phyloP scores from a whole-genome alignment of 805 yeast species.

The Jamesozyma spencerorum region DNA sequence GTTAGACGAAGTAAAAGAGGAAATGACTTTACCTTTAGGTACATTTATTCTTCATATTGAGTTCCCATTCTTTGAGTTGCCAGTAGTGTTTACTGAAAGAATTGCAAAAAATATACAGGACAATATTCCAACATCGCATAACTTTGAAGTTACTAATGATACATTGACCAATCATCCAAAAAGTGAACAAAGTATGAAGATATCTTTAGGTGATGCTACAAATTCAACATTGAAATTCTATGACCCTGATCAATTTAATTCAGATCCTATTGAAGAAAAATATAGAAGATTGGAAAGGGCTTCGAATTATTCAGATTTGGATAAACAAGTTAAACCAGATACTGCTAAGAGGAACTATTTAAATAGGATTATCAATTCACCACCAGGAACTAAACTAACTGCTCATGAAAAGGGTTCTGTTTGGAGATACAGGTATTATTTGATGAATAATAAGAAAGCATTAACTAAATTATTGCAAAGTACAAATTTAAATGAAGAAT shows the following conservation, averaged over 20 bases:
- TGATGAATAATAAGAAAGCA: constrained; percentile 57
- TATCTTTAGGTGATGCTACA: constrained; percentile 20
- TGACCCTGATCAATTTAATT: constrained; percentile 60
- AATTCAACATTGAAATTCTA: constrained; percentile 36
- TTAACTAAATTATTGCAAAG: constrained; percentile 78
- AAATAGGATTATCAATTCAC: constrained; percentile 56
- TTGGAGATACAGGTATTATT: constrained; percentile 84
- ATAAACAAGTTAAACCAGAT: constrained; percentile 81
- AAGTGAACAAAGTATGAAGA: constrained; percentile 25
- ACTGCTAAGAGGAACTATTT: constrained; percentile 72
- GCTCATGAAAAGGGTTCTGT: constrained; percentile 78
- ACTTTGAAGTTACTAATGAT: constrained; percentile 37
- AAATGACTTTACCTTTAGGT: constrained; percentile 17
- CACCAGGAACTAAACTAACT: constrained; percentile 73
- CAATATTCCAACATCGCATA: constrained; percentile 31
- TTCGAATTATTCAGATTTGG: constrained; percentile 66
- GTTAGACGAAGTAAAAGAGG: constrained; percentile 28
- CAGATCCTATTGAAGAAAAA: constrained; percentile 83
- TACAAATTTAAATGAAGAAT: constrained; percentile 78
- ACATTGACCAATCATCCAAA: constrained; percentile 14
- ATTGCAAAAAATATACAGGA: constrained; percentile 31
- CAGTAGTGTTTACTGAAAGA: constrained; percentile 59
- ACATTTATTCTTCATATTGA: constrained; percentile 41
- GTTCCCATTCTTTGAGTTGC: constrained; percentile 58
- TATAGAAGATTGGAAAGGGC: constrained; percentile 77